Evolutionary conservation across 352 stramenopile genomes (phyloP), one percentile per base, ranked within the genome.

Genomic region (Saprolegnia diclina): DNA sequence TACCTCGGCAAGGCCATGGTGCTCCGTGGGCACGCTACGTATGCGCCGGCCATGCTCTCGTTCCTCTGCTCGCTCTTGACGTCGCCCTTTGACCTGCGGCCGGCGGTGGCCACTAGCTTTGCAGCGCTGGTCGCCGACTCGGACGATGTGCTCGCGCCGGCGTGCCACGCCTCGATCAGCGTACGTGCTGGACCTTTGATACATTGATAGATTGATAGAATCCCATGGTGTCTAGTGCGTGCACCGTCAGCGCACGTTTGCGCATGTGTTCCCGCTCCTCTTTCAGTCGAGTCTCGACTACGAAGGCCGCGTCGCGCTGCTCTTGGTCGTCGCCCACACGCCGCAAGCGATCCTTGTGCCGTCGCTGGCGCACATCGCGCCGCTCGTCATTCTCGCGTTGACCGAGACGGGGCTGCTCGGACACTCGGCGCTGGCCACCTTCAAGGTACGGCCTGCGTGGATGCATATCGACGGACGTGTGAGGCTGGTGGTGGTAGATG

Each of bases 1-100:
- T 93, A 84, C 83, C 87, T 91, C 71, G 76, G 81, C 16, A 94
- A 94, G 76, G 87, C 81, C 48, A 76, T 94, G 22, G 75, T 94
- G 46, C 86, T 94, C 65, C 80, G 87, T 14, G 85, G 82, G 11
- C 85, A 94, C 74, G 82, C 83, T 63, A 71, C 72, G 55, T 79
- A 91, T 61, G 82, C 82, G n/a, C 77, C 87, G 2, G 68, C 78
- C 57, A 91, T 85, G 64, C 69, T 94, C 26, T 70, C 72, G 14
- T 93, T 92, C 66, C 70, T 94, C 40, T 92, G 83, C 72, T 68
- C 72, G 26, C 91, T 93, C 59, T 72, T 94, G 19, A 81, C 79
- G 18, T 24, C 77, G 44, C 45, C 48, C 18, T 48, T 48, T 45
- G 42, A 73, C 1, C 67, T 93, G 67, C 77, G 82, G 56, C 85